phyloP scores from a whole-genome alignment of 768 basidiomycete genomes.

The Dendrothele bispora region DNA sequence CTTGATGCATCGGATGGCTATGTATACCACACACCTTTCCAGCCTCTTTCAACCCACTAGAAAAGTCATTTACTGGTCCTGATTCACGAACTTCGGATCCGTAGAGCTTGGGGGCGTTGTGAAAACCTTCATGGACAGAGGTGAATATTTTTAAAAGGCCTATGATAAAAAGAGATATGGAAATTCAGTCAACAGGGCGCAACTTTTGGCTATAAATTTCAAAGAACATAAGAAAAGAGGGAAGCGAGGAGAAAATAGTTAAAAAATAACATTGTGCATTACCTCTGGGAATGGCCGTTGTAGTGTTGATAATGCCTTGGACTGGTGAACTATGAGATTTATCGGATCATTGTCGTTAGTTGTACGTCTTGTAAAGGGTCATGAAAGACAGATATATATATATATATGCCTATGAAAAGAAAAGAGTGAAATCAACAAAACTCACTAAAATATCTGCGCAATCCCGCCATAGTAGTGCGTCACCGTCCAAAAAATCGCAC shows the following conservation, averaged over 20 bases:
- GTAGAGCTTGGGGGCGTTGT: constrained; percentile 39
- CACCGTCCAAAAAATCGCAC: constrained; percentile 50
- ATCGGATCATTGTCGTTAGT: too few species aligned
- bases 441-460: constrained; percentile 48
- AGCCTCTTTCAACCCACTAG: constrained; percentile 44
- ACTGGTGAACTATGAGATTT: constrained; percentile 29
- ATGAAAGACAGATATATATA: too few species aligned
- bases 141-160: constrained; percentile 43
- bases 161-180: constrained; percentile 9
- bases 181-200: too few species aligned
- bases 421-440: constrained; percentile 1
- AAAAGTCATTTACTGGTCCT: constrained; percentile 43
- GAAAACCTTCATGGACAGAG: constrained; percentile 45
- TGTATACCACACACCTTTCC: constrained; percentile 35
- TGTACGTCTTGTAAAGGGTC: too few species aligned
- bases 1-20: background rate
- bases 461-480: constrained; percentile 47
- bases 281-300: constrained; percentile 49
- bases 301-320: constrained; percentile 46
- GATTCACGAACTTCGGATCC: constrained; percentile 41
- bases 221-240: too few species aligned
- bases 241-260: too few species aligned
- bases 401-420: background rate
- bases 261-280: too few species aligned
- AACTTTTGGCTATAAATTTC: too few species aligned